Evolutionary conservation across 768 basidiomycete species (phyloP).

Genomic region (Pisolithus sp.): DNA sequence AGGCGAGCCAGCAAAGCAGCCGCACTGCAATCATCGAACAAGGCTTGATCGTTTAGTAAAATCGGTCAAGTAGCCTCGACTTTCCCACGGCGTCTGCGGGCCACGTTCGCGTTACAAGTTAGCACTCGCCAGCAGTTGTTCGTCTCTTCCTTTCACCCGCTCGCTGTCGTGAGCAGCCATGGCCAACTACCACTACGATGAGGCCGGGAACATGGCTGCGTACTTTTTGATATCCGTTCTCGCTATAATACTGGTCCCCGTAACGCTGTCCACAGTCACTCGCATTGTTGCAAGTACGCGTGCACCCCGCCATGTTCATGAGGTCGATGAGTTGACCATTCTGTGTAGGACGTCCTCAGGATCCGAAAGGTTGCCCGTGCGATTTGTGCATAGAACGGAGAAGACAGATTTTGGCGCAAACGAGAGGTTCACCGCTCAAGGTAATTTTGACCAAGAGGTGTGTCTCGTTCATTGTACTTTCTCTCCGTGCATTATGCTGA

Average conservation of each 20-base stretch:
- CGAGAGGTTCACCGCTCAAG: conserved; percentile 41
- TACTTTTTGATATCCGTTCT: conserved; percentile 93
- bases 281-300: conserved; percentile 38
- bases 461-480: conserved; percentile 10
- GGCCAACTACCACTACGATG: conserved; percentile 84
- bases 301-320: too few relatives aligned
- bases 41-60: too few relatives aligned
- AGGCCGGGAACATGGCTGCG: conserved; percentile 77
- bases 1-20: conserved; percentile 40
- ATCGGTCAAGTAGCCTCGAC: too few relatives aligned
- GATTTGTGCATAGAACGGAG: conserved; percentile 53
- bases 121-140: too few relatives aligned
- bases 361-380: conserved; percentile 53
- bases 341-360: conserved; percentile 27
- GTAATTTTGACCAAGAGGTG: conserved; percentile 49
- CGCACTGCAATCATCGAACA: too few relatives aligned
- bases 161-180: conserved; percentile 31
- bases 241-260: conserved; percentile 72
- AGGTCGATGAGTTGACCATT: conserved; percentile 3
- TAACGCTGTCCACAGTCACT: conserved; percentile 52
- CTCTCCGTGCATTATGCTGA: neutral
- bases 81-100: too few relatives aligned
- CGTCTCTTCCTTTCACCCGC: too few relatives aligned
- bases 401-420: conserved; percentile 34
- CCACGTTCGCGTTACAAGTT: too few relatives aligned